phyloP scores from a whole-genome alignment of 345 rosid genomes.

The Stellera chamaejasme region DNA sequence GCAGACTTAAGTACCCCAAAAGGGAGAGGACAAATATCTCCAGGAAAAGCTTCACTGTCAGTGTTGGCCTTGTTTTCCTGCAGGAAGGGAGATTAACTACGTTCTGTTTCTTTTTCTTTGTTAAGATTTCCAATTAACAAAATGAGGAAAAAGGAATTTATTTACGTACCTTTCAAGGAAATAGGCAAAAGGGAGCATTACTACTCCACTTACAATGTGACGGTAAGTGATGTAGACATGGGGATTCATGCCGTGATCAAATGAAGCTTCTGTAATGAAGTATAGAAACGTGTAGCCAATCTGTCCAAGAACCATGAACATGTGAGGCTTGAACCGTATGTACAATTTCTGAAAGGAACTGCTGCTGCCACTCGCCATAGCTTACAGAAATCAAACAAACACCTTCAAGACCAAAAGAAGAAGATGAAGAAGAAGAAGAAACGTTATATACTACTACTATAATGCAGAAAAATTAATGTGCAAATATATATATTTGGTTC shows the following conservation, averaged over 20 bases:
- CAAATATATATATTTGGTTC: no score
- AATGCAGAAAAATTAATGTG: no score
- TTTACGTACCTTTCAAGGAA: slow-evolving; percentile 37
- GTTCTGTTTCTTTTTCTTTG: no score
- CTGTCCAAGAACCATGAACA: slow-evolving; percentile 45
- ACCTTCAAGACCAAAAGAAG: no score
- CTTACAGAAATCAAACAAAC: no score
- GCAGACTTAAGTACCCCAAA: slow-evolving; percentile 34
- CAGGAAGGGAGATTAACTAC: slow-evolving; percentile 1
- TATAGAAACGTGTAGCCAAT: slow-evolving; percentile 49
- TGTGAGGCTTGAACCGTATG: slow-evolving; percentile 40
- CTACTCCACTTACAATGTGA: slow-evolving; percentile 35
- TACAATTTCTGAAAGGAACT: background rate
- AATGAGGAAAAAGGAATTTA: no score
- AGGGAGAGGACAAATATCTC: slow-evolving; percentile 62
- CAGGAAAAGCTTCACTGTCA: slow-evolving; percentile 42
- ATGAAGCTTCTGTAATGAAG: slow-evolving; percentile 55
- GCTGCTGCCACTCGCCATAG: no score
- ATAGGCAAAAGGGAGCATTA: slow-evolving; percentile 51
- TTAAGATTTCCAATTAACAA: no score
- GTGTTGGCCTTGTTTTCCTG: slow-evolving; percentile 56
- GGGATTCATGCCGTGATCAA: slow-evolving; percentile 68
- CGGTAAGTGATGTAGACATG: slow-evolving; percentile 63
- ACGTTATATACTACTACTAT: no score
- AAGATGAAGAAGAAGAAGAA: no score